phyloP scores from a whole-genome alignment of 805 yeast species.

The Yamadazyma tumulicola region DNA sequence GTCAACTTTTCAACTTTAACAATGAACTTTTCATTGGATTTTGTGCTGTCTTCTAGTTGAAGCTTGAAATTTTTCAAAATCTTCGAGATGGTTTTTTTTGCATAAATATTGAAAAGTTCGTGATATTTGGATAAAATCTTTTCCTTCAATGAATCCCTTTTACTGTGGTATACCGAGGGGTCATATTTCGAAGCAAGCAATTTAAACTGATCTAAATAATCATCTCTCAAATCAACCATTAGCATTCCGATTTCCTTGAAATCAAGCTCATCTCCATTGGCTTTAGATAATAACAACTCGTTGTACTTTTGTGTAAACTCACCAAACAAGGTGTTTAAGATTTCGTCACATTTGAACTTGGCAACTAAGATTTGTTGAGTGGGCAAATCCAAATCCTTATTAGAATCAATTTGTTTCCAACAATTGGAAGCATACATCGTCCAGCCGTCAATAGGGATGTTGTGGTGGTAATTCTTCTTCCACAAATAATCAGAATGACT shows the following conservation, averaged over 20 bases:
- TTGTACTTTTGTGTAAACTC: conserved; percentile 24
- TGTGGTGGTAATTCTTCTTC: conserved; percentile 71
- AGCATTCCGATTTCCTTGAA: conserved; percentile 44
- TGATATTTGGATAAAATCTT: conserved; percentile 30
- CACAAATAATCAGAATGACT: conserved; percentile 44
- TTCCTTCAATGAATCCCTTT: conserved; percentile 47
- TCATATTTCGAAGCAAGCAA: conserved; percentile 73
- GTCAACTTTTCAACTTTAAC: conserved; percentile 11
- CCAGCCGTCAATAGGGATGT: conserved; percentile 96
- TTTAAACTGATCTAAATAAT: conserved; percentile 57
- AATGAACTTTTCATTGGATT: conserved; percentile 14
- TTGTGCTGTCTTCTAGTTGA: conserved; percentile 11
- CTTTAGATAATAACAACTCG: conserved; percentile 9
- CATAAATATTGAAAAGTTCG: conserved; percentile 36
- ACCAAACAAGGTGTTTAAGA: conserved; percentile 41
- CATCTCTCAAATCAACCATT: conserved; percentile 42
- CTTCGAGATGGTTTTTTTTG: conserved; percentile 15
- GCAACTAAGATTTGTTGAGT: conserved; percentile 96
- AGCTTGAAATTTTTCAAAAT: conserved; percentile 14
- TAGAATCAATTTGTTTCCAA: conserved; percentile 91
- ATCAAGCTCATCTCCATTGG: conserved; percentile 26
- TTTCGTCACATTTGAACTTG: conserved; percentile 90
- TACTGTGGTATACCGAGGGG: conserved; percentile 60
- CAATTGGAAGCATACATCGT: conserved; percentile 82
- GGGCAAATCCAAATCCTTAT: conserved; percentile 93